These are phyloP conservation scores for Yamadazyma mexicana DNA, from an alignment of 1,139 yeast species.

Conservation along the genomic window DNA sequence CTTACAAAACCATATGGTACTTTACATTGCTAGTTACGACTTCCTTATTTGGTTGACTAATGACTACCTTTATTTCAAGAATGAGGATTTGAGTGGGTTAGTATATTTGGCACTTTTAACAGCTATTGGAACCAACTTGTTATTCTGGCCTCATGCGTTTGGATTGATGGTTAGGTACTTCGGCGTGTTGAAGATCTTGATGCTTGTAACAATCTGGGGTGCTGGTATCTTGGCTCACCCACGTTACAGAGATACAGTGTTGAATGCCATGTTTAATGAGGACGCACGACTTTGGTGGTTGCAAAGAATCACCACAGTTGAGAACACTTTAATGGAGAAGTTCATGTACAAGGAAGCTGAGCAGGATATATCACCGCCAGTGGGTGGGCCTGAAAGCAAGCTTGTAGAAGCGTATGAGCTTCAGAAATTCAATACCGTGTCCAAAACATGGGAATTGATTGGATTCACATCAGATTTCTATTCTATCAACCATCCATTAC, in stretches of 20 bases:
- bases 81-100: constrained; percentile 62
- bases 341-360: constrained; percentile 8
- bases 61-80: constrained; percentile 64
- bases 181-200: constrained; percentile 31
- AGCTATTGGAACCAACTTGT: constrained; percentile 26
- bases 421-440: constrained; percentile 51
- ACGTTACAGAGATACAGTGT: constrained; percentile 39
- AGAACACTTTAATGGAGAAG: constrained; percentile 18
- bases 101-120: constrained; percentile 41
- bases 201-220: constrained; percentile 53
- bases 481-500: constrained; percentile 37
- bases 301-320: constrained; percentile 48
- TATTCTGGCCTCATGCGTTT: constrained; percentile 32
- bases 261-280: constrained; percentile 54
- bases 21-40: constrained; percentile 68
- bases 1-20: constrained; percentile 78
- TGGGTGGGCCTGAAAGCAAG: constrained; percentile 15
- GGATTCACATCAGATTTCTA: constrained; percentile 60
- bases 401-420: constrained; percentile 72
- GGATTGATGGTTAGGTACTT: constrained; percentile 25
- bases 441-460: constrained; percentile 58
- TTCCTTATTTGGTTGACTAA: constrained; percentile 46
- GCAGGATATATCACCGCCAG: too few species aligned
- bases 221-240: constrained; percentile 56
- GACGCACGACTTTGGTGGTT: constrained; percentile 56